Base-by-base conservation (phyloP, 2,329 filamentous ascomycete species). In the Colletotrichum chrysophilum region DNA sequence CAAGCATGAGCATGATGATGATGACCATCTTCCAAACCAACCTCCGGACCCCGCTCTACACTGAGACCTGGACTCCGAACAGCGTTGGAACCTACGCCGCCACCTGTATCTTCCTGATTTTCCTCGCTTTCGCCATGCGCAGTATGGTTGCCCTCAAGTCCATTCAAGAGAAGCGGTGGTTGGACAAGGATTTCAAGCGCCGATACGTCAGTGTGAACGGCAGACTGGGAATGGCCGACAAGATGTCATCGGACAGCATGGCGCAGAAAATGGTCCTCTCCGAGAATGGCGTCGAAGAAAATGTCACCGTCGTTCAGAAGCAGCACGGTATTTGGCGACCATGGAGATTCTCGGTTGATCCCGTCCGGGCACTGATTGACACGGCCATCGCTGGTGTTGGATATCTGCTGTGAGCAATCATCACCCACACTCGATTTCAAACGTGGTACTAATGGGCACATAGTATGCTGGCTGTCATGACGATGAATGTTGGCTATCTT, bases 381-480 rank as follows among this genome's bases (percentile, higher is more conserved):
- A 93, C 93, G 1, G 85, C 94, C 26, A 92, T 95, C 81, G 91
- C 91, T n/a, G 95, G 92, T 9, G 90, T 97, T 60, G 94, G 93
- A 14, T 98, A 98, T 85, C 86, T 98, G 36, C 91, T 98, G 96
- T 98, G 86, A 90, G 95, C 92, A 38, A 7, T 18, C 32, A 10
- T 9, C 4, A 12, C 9, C 8, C 14, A 14, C 18, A 7, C 26
- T n/a, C 6, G 10, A 4, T 7, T 13, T n/a, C 16, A 68, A 12
- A 56, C 18, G 28, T 5, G 8, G 16, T 32, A 14, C 55, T 56
- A 55, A 30, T 32, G 26, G 14, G 16, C 8, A 1, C 9, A 5
- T 60, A 98, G 96, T 75, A 98, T 98, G 96, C 87, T 98, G 86
- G 95, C 94, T 16, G 94, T 97, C 82, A 98, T 97, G 95, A 96